Evolutionary conservation across 116 monocot genomes (phyloP).

Genomic region (Zostera marina): DNA sequence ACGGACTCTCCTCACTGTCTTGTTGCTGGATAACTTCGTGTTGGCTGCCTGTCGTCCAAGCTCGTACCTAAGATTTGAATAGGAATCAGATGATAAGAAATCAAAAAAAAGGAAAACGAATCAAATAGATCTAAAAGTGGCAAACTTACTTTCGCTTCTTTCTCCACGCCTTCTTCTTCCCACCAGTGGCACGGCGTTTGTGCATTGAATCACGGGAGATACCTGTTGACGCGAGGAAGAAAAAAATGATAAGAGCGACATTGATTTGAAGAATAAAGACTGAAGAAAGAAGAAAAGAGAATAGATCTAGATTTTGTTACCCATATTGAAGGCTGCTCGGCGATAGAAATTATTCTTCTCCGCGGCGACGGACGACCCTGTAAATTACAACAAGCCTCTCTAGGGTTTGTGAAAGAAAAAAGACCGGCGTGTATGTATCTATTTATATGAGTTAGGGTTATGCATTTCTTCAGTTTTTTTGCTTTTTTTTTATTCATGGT

Average conservation of each 20-base stretch:
- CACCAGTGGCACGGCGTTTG: slow-evolving; percentile 60
- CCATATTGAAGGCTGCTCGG: neutral
- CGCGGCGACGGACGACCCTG: neutral
- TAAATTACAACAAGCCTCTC: neutral
- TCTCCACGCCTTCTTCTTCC: slow-evolving; percentile 68
- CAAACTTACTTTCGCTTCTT: slow-evolving; percentile 52
- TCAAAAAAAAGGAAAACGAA: too few species aligned
- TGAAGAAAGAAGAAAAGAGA: neutral
- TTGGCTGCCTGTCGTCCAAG: slow-evolving; percentile 34
- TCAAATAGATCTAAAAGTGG: too few species aligned
- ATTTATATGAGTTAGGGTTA: neutral
- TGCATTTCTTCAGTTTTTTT: too few species aligned
- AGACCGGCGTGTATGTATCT: neutral
- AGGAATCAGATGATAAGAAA: neutral
- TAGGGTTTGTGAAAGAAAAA: neutral
- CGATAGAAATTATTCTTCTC: neutral
- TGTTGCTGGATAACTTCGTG: slow-evolving; percentile 47
- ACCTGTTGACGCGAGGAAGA: slow-evolving; percentile 15
- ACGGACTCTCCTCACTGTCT: slow-evolving; percentile 36
- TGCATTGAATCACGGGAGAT: slow-evolving; percentile 75
- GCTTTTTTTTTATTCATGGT: too few species aligned
- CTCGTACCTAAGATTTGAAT: slow-evolving; percentile 18
- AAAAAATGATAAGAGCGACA: neutral
- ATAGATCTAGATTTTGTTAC: neutral
- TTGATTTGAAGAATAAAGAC: neutral